Conservation (phyloP, 148 eudicot species). For the Silene conica region DNA sequence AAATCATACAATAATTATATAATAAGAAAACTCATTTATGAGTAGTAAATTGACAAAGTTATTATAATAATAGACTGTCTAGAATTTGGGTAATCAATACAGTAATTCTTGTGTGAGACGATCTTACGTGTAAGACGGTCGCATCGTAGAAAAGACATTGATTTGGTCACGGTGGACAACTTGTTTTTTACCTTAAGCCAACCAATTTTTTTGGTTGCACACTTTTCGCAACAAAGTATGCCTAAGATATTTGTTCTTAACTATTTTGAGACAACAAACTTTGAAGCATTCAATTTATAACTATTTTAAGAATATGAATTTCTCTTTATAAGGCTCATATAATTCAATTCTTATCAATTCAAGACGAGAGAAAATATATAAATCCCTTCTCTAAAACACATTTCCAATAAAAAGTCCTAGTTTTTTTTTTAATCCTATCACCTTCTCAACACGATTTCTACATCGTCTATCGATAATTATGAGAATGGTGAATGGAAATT, state of each 20-base stretch:
- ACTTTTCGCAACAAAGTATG: neutral
- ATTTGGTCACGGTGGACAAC: too few relatives aligned
- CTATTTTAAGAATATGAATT: neutral
- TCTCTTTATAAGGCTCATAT: neutral
- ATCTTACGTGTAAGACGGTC: too few relatives aligned
- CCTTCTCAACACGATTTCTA: neutral
- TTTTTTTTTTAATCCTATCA: neutral
- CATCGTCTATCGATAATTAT: neutral
- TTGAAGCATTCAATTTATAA: neutral
- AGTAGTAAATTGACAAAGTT: too few relatives aligned
- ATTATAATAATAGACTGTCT: too few relatives aligned
- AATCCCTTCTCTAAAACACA: conserved; percentile 4
- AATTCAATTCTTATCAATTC: neutral
- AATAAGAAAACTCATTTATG: too few relatives aligned
- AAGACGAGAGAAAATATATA: conserved; percentile 1
- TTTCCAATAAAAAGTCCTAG: neutral
- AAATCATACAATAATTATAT: too few relatives aligned
- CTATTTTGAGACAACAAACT: neutral
- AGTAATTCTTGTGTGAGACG: too few relatives aligned
- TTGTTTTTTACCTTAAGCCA: too few relatives aligned
- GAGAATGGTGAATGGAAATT: conserved; percentile 22
- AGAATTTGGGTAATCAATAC: too few relatives aligned
- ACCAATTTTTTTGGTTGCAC: too few relatives aligned
- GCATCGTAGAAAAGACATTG: too few relatives aligned
- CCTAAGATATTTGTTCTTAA: neutral